phyloP scores from a whole-genome alignment of 2,329 filamentous ascomycete species.

The Sordariomycetes sp. region DNA sequence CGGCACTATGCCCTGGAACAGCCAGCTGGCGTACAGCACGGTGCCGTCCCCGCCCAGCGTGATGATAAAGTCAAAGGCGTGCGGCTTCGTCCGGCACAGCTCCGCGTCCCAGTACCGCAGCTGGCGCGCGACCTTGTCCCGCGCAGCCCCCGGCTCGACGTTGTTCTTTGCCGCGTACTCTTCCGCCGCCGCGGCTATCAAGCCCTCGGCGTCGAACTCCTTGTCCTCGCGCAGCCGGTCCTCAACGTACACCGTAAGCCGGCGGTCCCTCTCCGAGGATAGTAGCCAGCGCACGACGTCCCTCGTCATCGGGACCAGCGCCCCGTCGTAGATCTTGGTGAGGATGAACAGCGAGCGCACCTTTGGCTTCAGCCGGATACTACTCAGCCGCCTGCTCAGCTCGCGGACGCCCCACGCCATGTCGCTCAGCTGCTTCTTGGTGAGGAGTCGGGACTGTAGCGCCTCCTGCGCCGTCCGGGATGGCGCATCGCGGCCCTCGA shows the following conservation, averaged over 20 bases:
- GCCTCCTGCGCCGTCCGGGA: slow-evolving; percentile 8
- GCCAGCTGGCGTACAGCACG: slow-evolving; percentile 88
- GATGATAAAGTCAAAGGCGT: slow-evolving; percentile 87
- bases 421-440: slow-evolving; percentile 87
- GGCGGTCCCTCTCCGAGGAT: slow-evolving; percentile 48
- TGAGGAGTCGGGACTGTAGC: slow-evolving; percentile 60
- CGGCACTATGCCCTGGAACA: slow-evolving; percentile 91
- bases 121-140: slow-evolving; percentile 29
- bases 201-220: slow-evolving; percentile 57
- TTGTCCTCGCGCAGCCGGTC: slow-evolving; percentile 57
- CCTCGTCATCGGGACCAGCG: slow-evolving; percentile 63
- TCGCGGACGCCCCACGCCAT: slow-evolving; percentile 96
- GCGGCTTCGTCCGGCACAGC: slow-evolving; percentile 64
- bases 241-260: slow-evolving; percentile 76
- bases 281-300: slow-evolving; percentile 74
- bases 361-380: slow-evolving; percentile 68
- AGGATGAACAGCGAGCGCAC: slow-evolving; percentile 77
- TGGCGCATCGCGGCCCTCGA: neutral
- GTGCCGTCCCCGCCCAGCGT: slow-evolving; percentile 94
- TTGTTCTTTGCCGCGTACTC: slow-evolving; percentile 22
- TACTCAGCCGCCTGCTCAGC: slow-evolving; percentile 73
- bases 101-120: slow-evolving; percentile 74
- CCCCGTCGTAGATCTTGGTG: slow-evolving; percentile 82
- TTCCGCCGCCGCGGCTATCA: slow-evolving; percentile 47
- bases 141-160: slow-evolving; percentile 17